Percentiles rank a stretch among this genome's conserved stretches.
Evolutionary conservation across 1,284 basidiomycete genomes (phyloP).

Genomic region (Malassezia sympodialis): DNA sequence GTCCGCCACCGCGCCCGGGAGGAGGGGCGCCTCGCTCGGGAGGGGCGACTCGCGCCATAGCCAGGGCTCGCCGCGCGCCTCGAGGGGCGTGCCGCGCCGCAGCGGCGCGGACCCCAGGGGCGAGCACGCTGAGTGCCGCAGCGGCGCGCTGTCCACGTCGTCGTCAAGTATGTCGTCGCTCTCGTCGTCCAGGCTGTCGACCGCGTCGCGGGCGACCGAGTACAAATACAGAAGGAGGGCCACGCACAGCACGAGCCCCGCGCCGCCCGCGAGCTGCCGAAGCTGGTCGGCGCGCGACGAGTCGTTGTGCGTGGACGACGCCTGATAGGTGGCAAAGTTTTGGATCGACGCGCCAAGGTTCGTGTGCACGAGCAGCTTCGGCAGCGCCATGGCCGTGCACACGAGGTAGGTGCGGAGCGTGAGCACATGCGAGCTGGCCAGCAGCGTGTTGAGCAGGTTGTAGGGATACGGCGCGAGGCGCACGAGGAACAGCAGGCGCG

Average conservation of each 20-base stretch:
- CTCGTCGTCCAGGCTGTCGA: conserved; percentile 58
- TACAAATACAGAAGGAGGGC: conserved; percentile 69
- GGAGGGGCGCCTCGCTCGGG: too few relatives aligned
- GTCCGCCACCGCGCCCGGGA: not conserved
- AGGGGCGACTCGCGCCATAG: not conserved
- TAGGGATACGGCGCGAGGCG: conserved; percentile 58
- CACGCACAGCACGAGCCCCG: conserved; percentile 63
- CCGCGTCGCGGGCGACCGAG: conserved; percentile 65
- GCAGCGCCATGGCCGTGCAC: conserved; percentile 69
- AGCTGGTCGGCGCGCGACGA: conserved; percentile 52
- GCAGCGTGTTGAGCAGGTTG: conserved; percentile 79
- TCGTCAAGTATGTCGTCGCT: conserved; percentile 21
- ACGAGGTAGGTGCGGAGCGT: conserved; percentile 64
- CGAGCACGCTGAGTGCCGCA: not conserved
- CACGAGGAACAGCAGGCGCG: conserved; percentile 71
- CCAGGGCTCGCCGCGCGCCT: not conserved
- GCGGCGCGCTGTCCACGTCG: conserved; percentile 5
- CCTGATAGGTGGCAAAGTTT: conserved; percentile 64
- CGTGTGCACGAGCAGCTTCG: conserved; percentile 77
- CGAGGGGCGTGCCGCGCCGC: not conserved
- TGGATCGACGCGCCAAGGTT: conserved; percentile 69
- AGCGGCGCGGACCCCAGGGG: not conserved
- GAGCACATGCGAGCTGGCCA: conserved; percentile 74
- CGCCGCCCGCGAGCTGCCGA: conserved; percentile 59
- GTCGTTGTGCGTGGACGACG: not conserved